phyloP scores from a whole-genome alignment of 2,329 filamentous ascomycete species.

The Fusarium succisae region DNA sequence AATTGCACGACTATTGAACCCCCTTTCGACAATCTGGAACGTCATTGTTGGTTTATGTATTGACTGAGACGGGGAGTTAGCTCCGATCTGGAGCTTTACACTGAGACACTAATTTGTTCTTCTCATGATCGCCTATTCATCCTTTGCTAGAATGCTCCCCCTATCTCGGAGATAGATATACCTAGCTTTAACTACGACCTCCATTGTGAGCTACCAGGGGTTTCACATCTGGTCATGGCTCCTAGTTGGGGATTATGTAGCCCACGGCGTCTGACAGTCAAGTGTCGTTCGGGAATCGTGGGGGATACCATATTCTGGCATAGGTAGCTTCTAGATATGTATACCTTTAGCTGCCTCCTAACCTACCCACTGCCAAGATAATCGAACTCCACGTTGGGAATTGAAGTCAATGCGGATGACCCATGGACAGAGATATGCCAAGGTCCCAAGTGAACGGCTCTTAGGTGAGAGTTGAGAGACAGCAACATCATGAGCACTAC shows the following conservation, averaged over 20 bases:
- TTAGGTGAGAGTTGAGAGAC: not conserved
- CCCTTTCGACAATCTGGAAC: not conserved
- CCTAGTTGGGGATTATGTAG: not conserved
- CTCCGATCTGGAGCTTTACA: not conserved
- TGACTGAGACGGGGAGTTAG: not conserved
- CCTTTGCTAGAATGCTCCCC: not conserved
- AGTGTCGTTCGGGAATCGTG: not conserved
- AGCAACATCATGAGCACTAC: not conserved
- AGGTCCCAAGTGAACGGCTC: not conserved
- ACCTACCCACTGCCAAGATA: not conserved
- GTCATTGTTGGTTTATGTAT: conserved; percentile 12
- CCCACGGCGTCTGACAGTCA: not conserved
- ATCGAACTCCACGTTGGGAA: not conserved
- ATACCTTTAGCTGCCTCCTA: not conserved
- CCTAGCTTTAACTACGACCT: not conserved
- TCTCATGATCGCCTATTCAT: not conserved
- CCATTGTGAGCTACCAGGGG: not conserved
- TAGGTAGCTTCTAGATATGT: not conserved
- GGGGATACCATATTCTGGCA: not conserved
- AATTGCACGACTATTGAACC: not conserved
- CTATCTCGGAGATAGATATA: not conserved
- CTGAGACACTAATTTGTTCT: not conserved
- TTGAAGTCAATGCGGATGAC: not conserved
- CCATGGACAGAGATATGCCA: not conserved
- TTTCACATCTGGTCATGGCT: not conserved